A percentile compares a stretch with the other conserved stretches of the same genome.
These are phyloP conservation scores for Staphylotrichum longicolle DNA, from an alignment of 495 filamentous ascomycete genomes.

Conservation along the genomic window DNA sequence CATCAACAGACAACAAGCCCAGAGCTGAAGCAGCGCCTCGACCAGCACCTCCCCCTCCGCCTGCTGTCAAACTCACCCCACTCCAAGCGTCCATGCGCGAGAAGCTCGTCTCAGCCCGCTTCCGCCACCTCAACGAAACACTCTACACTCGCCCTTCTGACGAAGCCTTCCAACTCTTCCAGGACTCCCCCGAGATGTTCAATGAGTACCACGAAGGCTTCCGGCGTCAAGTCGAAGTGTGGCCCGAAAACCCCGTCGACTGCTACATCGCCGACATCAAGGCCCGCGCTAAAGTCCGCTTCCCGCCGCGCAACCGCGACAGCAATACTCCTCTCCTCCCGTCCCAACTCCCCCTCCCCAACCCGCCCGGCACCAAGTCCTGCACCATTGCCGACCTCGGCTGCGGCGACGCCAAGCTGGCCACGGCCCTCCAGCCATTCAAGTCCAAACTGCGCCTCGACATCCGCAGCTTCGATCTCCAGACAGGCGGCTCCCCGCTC, in stretches of 20 bases:
- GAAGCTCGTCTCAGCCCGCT: conserved; percentile 89
- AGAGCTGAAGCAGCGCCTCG: conserved; percentile 19
- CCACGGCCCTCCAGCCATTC: conserved; percentile 62
- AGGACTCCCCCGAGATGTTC: conserved; percentile 81
- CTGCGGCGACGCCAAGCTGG: conserved; percentile 64
- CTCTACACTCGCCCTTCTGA: conserved; percentile 88
- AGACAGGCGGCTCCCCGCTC: conserved; percentile 57
- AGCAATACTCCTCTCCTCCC: conserved; percentile 16
- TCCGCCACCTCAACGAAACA: conserved; percentile 94
- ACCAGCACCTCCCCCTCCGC: conserved; percentile 27
- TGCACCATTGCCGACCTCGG: conserved; percentile 77
- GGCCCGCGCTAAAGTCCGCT: conserved; percentile 45
- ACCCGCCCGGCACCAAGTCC: conserved; percentile 45
- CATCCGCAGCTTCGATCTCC: conserved; percentile 52
- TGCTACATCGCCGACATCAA: conserved; percentile 69
- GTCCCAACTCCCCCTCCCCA: conserved; percentile 31
- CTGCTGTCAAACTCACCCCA: conserved; percentile 67
- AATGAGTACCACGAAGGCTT: conserved; percentile 93
- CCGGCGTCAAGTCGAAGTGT: conserved; percentile 86
- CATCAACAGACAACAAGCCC: conserved; percentile 16
- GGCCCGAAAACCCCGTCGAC: conserved; percentile 94
- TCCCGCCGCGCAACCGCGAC: conserved; percentile 36
- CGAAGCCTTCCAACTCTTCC: conserved; percentile 75
- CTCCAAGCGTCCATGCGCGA: conserved; percentile 89
- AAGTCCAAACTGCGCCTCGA: conserved; percentile 42